Evolutionary conservation across 1,284 basidiomycete genomes (phyloP).

Genomic region (Amylostereum chailletii): DNA sequence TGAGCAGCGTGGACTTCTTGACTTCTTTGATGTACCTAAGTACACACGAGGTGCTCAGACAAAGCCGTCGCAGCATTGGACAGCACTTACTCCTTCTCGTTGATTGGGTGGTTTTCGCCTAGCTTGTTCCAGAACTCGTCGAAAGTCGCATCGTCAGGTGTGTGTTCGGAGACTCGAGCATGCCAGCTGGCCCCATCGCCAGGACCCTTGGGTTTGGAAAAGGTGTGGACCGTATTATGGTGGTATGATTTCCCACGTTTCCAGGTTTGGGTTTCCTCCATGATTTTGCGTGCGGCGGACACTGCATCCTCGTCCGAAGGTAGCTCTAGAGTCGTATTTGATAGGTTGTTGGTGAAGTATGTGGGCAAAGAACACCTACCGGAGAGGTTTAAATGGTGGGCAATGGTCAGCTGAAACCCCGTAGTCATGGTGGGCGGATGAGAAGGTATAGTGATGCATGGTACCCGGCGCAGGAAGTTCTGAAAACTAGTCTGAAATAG

Average conservation of each 20-base stretch:
- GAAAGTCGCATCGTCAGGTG: slow-evolving; percentile 55
- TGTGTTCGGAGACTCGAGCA: slow-evolving; percentile 57
- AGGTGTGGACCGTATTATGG: slow-evolving; percentile 47
- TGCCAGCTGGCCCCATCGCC: slow-evolving; percentile 57
- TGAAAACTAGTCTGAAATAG: too few species aligned
- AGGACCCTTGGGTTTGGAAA: slow-evolving; percentile 37
- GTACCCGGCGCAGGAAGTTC: not conserved
- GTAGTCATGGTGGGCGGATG: slow-evolving; percentile 8
- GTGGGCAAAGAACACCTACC: slow-evolving; percentile 22
- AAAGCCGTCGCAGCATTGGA: not conserved
- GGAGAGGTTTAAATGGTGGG: slow-evolving; percentile 24
- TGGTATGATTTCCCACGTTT: slow-evolving; percentile 55
- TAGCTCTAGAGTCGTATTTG: slow-evolving; percentile 31
- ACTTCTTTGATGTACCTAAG: slow-evolving; percentile 57
- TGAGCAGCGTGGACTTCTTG: slow-evolving; percentile 53
- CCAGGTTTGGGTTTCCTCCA: slow-evolving; percentile 50
- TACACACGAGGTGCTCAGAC: not conserved
- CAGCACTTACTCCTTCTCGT: slow-evolving; percentile 57
- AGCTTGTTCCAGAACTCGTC: slow-evolving; percentile 65
- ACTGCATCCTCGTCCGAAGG: slow-evolving; percentile 53
- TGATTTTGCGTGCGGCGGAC: slow-evolving; percentile 40
- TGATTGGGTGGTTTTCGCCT: slow-evolving; percentile 52
- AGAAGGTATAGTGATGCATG: not conserved
- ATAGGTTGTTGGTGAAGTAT: not conserved
- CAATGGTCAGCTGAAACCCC: slow-evolving; percentile 9